Conservation (phyloP, 192 early-diverging fungal species). For the Coemansia sp. region DNA sequence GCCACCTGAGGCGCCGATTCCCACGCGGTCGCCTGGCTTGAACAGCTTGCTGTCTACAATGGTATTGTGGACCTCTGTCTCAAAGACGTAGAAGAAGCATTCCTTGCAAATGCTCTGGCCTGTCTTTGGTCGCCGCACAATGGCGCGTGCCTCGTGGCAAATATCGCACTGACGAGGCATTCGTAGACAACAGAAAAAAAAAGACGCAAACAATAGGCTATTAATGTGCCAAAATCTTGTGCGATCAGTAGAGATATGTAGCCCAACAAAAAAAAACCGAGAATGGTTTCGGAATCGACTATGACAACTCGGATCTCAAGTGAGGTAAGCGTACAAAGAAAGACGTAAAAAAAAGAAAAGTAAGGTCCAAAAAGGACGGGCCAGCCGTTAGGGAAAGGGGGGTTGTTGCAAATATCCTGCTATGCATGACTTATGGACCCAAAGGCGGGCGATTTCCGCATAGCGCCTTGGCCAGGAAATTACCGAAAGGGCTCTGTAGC, state of each 20-base stretch:
- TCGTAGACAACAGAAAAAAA: neutral
- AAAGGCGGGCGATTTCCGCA: slow-evolving; percentile 7
- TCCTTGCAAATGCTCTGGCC: slow-evolving; percentile 83
- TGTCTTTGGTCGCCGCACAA: slow-evolving; percentile 94
- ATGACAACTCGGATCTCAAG: neutral
- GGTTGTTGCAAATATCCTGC: slow-evolving; percentile 4
- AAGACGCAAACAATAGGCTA: neutral
- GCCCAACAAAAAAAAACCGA: neutral
- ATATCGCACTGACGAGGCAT: slow-evolving; percentile 70
- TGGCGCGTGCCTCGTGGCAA: slow-evolving; percentile 71
- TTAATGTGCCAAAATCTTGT: neutral
- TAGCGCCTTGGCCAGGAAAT: slow-evolving; percentile 2
- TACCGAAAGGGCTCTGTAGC: neutral
- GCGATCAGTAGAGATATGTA: neutral
- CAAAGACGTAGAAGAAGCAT: slow-evolving; percentile 93
- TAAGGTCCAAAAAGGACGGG: slow-evolving; percentile 1
- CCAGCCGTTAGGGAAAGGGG: slow-evolving; percentile 1
- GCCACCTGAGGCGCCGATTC: slow-evolving; percentile 93
- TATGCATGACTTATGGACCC: neutral
- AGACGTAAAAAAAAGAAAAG: neutral
- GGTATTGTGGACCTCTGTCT: slow-evolving; percentile 92
- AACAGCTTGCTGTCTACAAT: slow-evolving; percentile 85
- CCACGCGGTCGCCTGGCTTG: slow-evolving; percentile 82
- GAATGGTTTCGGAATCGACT: slow-evolving; percentile 2
- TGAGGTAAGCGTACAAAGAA: neutral